Evolutionary conservation across 257 asterid genomes (phyloP), one percentile per base, ranked within the genome.

Genomic region (Rhazya stricta): DNA sequence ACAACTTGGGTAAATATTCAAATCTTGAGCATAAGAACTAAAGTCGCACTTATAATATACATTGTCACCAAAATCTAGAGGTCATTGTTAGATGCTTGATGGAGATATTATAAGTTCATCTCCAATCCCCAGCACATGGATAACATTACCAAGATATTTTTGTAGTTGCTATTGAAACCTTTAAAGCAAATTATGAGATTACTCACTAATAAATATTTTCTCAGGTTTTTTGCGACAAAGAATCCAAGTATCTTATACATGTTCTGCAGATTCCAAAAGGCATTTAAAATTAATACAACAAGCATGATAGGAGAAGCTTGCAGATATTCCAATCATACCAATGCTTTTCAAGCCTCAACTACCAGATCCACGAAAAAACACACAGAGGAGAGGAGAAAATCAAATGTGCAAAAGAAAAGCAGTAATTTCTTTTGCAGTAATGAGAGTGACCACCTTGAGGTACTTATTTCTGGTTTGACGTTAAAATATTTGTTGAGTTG

Each of bases 1-100:
- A 11, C 72, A 74, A 41, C 34, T 51, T 63, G 51, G 37, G 36
- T 21, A 36, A 39, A 51, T 74, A 75, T 46, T 9, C 19, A 75
- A 42, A 43, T 58, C 69, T 27, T 16, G 32, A 45, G 29, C 3
- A 29, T 13, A 37, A 19, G 0, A 69, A 43, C 16, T 43, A 41
- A 45, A 42, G 13, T 30, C 45, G 30, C 4, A 60, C 32, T 25
- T 23, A 16, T 36, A 19, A 65, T 21, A 63, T 18, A 37, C 42
- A 62, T 25, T 15, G 37, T 32, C 25, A 32, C 4, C 61, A 54
- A 0, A 53, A 9, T 23, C 6, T 7, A 53, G 6, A 13, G 67
- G 41, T 6, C 21, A 7, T 18, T 19, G 6, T 16, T 34, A 18
- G 58, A 51, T 51, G 27, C 7, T 21, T 19, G 1, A n/a, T 13